A percentile compares a stretch with the other conserved stretches of the same genome.
Conservation (phyloP, 176 grass and related monocot species). For the Rhipidocladum racemiflorum region DNA sequence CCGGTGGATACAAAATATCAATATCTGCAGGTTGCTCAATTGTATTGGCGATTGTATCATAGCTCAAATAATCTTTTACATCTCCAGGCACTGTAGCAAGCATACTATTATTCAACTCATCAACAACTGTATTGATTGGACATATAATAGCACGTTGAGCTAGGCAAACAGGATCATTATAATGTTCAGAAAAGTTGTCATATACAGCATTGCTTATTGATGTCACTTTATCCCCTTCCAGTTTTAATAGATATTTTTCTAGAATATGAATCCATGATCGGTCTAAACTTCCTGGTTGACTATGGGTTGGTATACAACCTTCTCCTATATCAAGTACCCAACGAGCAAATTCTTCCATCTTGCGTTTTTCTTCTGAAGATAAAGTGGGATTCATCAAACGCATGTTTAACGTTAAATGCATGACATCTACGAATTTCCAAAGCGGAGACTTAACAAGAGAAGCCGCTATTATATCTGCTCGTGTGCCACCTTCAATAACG, state of each 20-base stretch:
- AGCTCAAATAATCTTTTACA: background rate
- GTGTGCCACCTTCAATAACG: too few species aligned
- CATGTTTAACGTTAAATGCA: background rate
- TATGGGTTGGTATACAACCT: background rate
- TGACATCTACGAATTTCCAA: background rate
- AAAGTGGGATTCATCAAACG: background rate
- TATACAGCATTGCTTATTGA: background rate
- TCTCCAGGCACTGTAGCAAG: background rate
- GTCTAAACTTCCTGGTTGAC: fast-evolving
- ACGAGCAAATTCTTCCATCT: background rate
- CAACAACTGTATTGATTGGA: too few species aligned
- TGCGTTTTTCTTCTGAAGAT: fast-evolving
- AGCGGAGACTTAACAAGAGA: background rate
- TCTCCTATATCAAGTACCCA: constrained; percentile 19
- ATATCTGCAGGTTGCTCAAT: background rate
- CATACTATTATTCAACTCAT: background rate
- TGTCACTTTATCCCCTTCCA: fast-evolving
- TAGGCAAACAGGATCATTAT: background rate
- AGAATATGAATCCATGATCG: background rate
- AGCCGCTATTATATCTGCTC: background rate
- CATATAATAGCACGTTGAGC: background rate
- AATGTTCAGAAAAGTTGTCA: fast-evolving
- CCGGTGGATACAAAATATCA: background rate
- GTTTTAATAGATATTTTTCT: background rate
- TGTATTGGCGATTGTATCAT: background rate